phyloP scores from a whole-genome alignment of 257 asterid genomes.

The Haberlea rhodopensis region DNA sequence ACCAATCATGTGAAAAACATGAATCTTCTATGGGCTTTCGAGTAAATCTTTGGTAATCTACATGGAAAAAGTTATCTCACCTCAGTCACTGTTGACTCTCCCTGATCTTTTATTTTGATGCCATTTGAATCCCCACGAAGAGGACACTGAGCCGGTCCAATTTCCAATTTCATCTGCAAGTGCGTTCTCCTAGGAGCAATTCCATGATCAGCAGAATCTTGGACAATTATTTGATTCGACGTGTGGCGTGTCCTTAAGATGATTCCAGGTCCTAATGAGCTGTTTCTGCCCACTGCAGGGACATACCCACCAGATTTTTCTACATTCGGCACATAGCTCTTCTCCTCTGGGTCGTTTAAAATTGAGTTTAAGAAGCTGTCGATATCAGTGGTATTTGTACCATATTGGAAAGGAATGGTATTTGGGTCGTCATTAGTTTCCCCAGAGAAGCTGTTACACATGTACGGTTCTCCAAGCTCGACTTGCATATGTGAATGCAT shows the following conservation, averaged over 20 bases:
- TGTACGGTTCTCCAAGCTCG: slow-evolving; percentile 52
- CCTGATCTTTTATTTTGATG: slow-evolving; percentile 23
- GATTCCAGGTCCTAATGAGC: slow-evolving; percentile 53
- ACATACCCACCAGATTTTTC: slow-evolving; percentile 23
- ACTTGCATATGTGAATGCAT: slow-evolving; percentile 63
- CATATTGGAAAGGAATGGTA: slow-evolving; percentile 44
- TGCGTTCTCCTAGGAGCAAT: slow-evolving; percentile 70
- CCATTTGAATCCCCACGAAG: slow-evolving; percentile 30
- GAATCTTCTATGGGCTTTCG: neutral
- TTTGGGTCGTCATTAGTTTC: slow-evolving; percentile 30
- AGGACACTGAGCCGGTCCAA: slow-evolving; percentile 49
- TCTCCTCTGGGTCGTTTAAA: slow-evolving; percentile 48
- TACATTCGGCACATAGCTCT: slow-evolving; percentile 24
- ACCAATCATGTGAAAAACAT: slow-evolving; percentile 12
- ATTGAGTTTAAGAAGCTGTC: slow-evolving; percentile 55
- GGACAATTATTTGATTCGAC: slow-evolving; percentile 23
- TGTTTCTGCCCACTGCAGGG: slow-evolving; percentile 28
- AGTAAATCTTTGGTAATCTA: neutral
- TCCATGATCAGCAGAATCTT: slow-evolving; percentile 41
- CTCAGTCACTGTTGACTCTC: slow-evolving; percentile 30
- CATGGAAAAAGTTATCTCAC: slow-evolving; percentile 36
- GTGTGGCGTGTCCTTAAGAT: slow-evolving; percentile 40
- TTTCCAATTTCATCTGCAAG: slow-evolving; percentile 44
- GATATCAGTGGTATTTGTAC: slow-evolving; percentile 48
- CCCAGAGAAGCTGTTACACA: slow-evolving; percentile 28